Base-by-base conservation (phyloP, 352 stramenopile genomes). In the Aphanomyces astaci region DNA sequence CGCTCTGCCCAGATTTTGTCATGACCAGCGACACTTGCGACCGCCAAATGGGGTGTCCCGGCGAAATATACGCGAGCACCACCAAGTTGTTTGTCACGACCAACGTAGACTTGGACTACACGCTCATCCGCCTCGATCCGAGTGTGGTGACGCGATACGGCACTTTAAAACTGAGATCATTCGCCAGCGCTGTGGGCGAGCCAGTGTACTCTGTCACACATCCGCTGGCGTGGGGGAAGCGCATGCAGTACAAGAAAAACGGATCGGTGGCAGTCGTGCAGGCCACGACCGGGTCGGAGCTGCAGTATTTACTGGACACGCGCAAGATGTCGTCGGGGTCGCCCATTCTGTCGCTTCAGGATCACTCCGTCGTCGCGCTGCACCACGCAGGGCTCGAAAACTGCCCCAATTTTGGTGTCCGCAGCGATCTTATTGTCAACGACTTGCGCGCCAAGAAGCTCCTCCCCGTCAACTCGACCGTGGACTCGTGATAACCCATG, bases 361-460 rank as follows among this genome's bases (percentile, higher is more conserved):
- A 90, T 65, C 73, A 88, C 65, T 78, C 76, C n/a, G 82, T 90
- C 24, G 71, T 88, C 31, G 82, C 80, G 17, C 72, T 90, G 11
- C 79, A 90, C 68, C 82, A 87, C 59, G 87, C 78, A 52, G 82
- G 82, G 27, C 3, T 68, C 81, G 57, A 74, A 63, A 43, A 54
- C 24, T 88, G 82, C 36, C 72, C 75, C 5, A 90, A 90, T 56
- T 86, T 75, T 2, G 82, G 80, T 2, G 74, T 90, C 9, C 78
- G 76, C n/a, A 75, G 76, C 0, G 73, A 67, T 33, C 56, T 45
- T 17, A 82, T 90, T 65, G 39, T 86, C 32, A 70, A 60, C 0
- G 79, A 90, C 62, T 51, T 88, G 36, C 54, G 64, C 3, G 52
- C 22, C 1, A 70, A 71, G 25, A 39, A 67, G 3, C 57, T 77